Evolutionary conservation across 2,329 filamentous ascomycete genomes (phyloP).

Genomic region (Macrophomina phaseolina): DNA sequence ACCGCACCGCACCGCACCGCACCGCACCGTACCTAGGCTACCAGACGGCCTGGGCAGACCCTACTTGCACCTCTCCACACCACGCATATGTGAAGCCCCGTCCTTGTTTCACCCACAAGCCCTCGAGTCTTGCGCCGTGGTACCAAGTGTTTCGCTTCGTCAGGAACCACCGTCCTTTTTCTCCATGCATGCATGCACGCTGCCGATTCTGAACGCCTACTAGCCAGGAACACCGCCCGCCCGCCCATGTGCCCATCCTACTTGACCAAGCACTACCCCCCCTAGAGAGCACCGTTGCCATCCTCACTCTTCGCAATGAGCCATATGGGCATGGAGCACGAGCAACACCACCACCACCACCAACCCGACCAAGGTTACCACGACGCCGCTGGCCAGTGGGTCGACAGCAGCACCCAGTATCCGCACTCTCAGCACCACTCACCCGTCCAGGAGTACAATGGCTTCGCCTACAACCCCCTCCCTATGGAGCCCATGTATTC

Average conservation of each 20-base stretch:
- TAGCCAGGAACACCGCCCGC: slow-evolving; percentile 27
- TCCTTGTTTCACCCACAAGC: slow-evolving; percentile 22
- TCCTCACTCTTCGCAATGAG: slow-evolving; percentile 40
- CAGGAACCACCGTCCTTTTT: slow-evolving; percentile 39
- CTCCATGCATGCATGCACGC: slow-evolving; percentile 48
- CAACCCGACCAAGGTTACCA: slow-evolving; percentile 31
- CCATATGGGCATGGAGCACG: slow-evolving; percentile 50
- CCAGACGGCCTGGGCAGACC: slow-evolving; percentile 25
- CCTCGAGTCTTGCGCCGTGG: slow-evolving; percentile 25
- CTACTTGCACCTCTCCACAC: slow-evolving; percentile 25
- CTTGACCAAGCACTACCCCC: slow-evolving; percentile 39
- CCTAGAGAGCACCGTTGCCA: slow-evolving; percentile 35
- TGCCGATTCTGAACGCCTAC: slow-evolving; percentile 35
- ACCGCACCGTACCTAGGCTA: slow-evolving; percentile 36
- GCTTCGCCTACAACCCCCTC: slow-evolving; percentile 45
- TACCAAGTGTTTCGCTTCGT: slow-evolving; percentile 37
- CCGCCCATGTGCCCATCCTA: slow-evolving; percentile 33
- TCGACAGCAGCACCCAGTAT: slow-evolving; percentile 37
- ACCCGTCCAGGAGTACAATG: slow-evolving; percentile 48
- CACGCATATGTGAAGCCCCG: slow-evolving; percentile 23
- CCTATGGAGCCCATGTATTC: slow-evolving; percentile 48
- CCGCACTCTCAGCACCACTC: slow-evolving; percentile 45
- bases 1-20: slow-evolving; percentile 42
- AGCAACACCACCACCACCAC: slow-evolving; percentile 37
- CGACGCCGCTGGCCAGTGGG: slow-evolving; percentile 42